A percentile compares a stretch with the other conserved stretches of the same genome.
phyloP scores from a whole-genome alignment of 306 rosid genomes.

The Psophocarpus tetragonolobus region DNA sequence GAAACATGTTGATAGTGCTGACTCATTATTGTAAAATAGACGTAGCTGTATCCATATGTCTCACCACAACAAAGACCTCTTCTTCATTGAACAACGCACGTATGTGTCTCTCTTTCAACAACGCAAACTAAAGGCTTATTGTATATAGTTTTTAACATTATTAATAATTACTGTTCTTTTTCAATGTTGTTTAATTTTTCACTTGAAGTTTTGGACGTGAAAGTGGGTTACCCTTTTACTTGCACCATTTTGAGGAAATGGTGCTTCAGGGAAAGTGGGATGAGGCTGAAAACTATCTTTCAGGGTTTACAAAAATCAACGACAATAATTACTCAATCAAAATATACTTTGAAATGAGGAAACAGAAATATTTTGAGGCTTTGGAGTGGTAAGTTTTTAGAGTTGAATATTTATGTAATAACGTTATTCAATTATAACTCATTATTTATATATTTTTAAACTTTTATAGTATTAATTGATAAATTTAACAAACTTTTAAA shows the following conservation, averaged over 20 bases:
- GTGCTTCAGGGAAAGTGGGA: constrained; percentile 43
- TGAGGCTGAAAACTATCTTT: constrained; percentile 43
- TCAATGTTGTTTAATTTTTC: not conserved
- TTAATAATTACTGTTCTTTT: not conserved
- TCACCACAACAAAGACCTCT: no score
- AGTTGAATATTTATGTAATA: no score
- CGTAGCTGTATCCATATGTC: no score
- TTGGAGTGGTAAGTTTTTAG: constrained; percentile 41
- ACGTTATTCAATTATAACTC: no score
- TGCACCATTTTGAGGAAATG: constrained; percentile 38
- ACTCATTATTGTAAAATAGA: no score
- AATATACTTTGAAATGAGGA: constrained; percentile 46
- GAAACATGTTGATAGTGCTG: no score
- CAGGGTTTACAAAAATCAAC: not conserved
- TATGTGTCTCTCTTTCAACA: not conserved
- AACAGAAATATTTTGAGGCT: constrained; percentile 50
- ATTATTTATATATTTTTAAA: no score
- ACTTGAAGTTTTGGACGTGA: not conserved
- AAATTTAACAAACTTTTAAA: no score
- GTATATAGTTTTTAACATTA: no score
- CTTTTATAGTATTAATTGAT: no score
- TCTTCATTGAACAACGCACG: no score
- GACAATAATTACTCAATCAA: not conserved
- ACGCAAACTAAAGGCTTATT: not conserved
- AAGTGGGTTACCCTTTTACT: constrained; percentile 33